These are phyloP conservation scores for Solanum hybrid DNA, from an alignment of 305 asterid species.

Conservation along the genomic window DNA sequence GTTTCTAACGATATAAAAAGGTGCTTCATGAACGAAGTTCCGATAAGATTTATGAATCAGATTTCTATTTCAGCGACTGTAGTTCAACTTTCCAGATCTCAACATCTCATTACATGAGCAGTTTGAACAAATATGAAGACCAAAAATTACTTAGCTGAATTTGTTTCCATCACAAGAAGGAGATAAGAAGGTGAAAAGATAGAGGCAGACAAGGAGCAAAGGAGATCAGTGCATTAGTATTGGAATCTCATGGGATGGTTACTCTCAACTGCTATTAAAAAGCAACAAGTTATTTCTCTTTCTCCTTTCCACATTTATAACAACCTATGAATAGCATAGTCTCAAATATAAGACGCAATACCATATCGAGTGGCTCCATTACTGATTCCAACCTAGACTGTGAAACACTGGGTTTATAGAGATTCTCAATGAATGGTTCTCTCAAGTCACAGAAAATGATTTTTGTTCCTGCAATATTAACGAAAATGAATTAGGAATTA, in stretches of 20 bases:
- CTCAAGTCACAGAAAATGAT: slow-evolving; percentile 91
- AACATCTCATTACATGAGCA: background rate
- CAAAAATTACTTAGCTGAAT: background rate
- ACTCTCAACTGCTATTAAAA: background rate
- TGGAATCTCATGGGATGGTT: background rate
- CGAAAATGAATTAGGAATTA: slow-evolving; percentile 8
- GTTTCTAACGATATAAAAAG: background rate
- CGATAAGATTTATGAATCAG: background rate
- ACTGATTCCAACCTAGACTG: slow-evolving; percentile 74
- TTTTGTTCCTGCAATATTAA: slow-evolving; percentile 57
- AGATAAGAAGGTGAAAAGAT: background rate
- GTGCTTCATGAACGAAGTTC: background rate
- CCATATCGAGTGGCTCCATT: slow-evolving; percentile 83
- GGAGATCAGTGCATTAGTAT: background rate
- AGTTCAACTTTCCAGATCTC: background rate
- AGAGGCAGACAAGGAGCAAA: background rate
- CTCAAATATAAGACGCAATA: slow-evolving; percentile 15
- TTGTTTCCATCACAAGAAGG: background rate
- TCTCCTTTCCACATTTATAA: background rate
- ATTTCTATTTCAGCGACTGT: background rate
- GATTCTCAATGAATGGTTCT: slow-evolving; percentile 76
- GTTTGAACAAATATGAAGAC: background rate
- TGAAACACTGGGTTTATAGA: slow-evolving; percentile 73
- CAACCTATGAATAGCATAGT: background rate
- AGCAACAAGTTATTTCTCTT: background rate